Evolutionary conservation across 768 basidiomycete genomes (phyloP).

Genomic region (Mrakia hoshinonis): DNA sequence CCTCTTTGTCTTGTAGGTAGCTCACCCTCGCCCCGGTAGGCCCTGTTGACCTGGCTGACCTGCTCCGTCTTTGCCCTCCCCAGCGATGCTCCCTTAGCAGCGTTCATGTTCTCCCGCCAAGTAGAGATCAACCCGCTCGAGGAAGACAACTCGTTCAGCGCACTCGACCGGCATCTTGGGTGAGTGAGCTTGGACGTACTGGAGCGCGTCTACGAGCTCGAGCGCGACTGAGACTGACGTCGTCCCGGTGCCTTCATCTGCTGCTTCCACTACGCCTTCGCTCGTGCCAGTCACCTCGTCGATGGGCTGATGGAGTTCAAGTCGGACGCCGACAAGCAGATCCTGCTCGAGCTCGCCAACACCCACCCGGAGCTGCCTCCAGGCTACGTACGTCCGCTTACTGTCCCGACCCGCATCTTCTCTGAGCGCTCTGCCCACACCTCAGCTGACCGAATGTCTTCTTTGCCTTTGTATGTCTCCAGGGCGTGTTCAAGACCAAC

Average conservation of each 20-base stretch:
- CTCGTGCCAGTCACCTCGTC: slow-evolving; percentile 9
- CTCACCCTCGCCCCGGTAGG: neutral
- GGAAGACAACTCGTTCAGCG: slow-evolving; percentile 15
- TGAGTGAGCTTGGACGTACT: neutral
- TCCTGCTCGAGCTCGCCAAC: slow-evolving; percentile 24
- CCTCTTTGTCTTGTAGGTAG: slow-evolving; percentile 25
- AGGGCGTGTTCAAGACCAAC: slow-evolving; percentile 27
- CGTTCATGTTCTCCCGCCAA: slow-evolving; percentile 22
- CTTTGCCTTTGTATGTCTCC: neutral
- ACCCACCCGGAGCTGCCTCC: slow-evolving; percentile 20
- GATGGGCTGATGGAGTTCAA: slow-evolving; percentile 17
- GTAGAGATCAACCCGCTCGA: slow-evolving; percentile 19
- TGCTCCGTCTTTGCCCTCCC: no score
- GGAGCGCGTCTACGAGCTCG: no score
- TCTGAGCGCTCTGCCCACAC: neutral
- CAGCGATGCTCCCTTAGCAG: slow-evolving; percentile 26
- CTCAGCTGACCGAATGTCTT: neutral
- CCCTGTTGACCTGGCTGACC: neutral
- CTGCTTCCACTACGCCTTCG: neutral
- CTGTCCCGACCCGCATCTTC: no score
- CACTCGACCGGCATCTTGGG: slow-evolving; percentile 23
- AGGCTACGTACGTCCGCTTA: slow-evolving; percentile 16
- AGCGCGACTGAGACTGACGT: no score
- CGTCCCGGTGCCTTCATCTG: neutral
- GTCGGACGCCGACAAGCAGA: slow-evolving; percentile 15